Evolutionary conservation across 495 filamentous ascomycete genomes (phyloP), one percentile per base, ranked within the genome.

Genomic region (Chaetomidium leptoderma): DNA sequence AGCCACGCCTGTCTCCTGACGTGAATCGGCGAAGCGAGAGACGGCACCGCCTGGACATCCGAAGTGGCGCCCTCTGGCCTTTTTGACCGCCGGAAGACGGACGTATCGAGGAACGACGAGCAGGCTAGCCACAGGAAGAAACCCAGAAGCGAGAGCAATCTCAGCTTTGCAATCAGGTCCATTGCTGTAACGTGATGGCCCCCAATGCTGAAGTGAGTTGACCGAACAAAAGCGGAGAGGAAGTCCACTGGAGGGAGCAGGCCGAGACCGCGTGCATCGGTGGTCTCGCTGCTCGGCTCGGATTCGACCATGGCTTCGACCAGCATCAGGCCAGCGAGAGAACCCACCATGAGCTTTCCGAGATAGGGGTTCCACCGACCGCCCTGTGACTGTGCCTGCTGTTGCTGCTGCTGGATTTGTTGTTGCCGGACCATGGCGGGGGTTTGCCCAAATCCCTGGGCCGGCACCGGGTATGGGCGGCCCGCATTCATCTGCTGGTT

Each of bases 1-100:
- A 96, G 83, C 91, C 92, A 97, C 29, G 92, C 92, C 66, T 90
- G 88, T 58, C 86, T 82, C 49, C 91, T 86, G 50, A 95, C 89
- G 59, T 92, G 87, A 49, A 92, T 86, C 7, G 92, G 85, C 2
- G 91, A 92, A 14, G 89, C 86, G 14, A 88, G 76, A 3, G 88
- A 89, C 1, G 86, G 87, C 50, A 76, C 83, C 33, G 78, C 81
- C 61, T 71, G 71, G 47, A 78, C 71, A 42, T 66, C 76, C 24
- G 76, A 63, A 43, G 63, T 50, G 23, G 50, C 58, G 29, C 64
- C 63, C 48, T 71, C 64, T 6, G 62, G 50, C 54, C 77, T 70
- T 26, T 73, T 60, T 30, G 72, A 64, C 54, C 77, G 81, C 16
- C 70, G 63, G 60, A 77, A 79, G 26, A 66, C 59, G 2, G 73